phyloP scores from a whole-genome alignment of 1,284 basidiomycete genomes.

The Inonotus obliquus region DNA sequence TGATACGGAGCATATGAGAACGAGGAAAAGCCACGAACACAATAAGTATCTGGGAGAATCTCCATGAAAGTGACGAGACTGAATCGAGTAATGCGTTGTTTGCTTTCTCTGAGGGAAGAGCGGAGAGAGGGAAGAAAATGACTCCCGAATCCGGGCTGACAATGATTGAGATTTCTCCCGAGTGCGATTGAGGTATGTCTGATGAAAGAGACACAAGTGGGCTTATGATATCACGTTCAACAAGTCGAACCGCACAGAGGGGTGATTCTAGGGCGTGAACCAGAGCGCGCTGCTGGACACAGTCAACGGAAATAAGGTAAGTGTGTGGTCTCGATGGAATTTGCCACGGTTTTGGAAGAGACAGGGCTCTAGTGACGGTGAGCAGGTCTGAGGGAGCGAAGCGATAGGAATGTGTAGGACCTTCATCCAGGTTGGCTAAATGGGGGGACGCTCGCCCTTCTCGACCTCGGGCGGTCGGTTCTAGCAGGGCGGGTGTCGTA shows the following conservation, averaged over 20 bases:
- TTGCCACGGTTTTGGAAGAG: constrained; percentile 34
- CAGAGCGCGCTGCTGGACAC: constrained; percentile 62
- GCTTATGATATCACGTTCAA: constrained; percentile 45
- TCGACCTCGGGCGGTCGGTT: neutral
- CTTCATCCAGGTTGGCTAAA: neutral
- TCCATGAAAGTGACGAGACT: constrained; percentile 51
- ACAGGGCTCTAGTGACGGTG: constrained; percentile 44
- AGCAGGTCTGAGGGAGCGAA: constrained; percentile 37
- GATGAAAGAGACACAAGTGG: constrained; percentile 26
- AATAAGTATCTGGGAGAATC: constrained; percentile 48
- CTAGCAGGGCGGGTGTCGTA: neutral
- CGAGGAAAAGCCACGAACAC: constrained; percentile 62
- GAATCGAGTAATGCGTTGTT: constrained; percentile 29
- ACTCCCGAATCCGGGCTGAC: constrained; percentile 40
- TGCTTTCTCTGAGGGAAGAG: constrained; percentile 48
- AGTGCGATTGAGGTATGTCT: constrained; percentile 27
- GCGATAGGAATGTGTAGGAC: neutral
- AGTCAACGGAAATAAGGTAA: constrained; percentile 60
- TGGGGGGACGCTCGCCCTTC: neutral
- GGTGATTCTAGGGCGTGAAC: constrained; percentile 43
- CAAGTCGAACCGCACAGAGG: constrained; percentile 42
- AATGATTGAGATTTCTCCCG: constrained; percentile 30
- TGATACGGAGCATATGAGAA: constrained; percentile 30
- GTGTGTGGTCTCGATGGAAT: constrained; percentile 41
- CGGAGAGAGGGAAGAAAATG: constrained; percentile 49